Conservation (phyloP, 2,329 filamentous ascomycete species). For the Claviceps pusilla region DNA sequence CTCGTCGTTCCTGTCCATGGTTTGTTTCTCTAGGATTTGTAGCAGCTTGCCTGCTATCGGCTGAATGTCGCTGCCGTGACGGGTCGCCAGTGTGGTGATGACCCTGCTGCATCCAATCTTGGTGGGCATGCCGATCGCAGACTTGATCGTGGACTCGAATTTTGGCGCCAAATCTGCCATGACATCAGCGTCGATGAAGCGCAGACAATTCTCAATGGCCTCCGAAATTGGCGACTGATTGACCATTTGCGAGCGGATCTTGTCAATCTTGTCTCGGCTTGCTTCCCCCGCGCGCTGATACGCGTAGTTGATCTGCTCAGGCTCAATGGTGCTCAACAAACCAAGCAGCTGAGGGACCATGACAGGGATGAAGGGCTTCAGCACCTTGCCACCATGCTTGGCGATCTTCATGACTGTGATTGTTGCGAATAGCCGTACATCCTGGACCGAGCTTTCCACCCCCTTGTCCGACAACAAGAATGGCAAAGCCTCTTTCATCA, state of each 20-base stretch:
- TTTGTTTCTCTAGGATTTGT: conserved; percentile 61
- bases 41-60: conserved; percentile 65
- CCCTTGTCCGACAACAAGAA: conserved; percentile 83
- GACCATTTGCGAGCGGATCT: conserved; percentile 65
- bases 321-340: conserved; percentile 75
- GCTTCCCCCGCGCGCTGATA: conserved; percentile 81
- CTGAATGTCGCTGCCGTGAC: conserved; percentile 59
- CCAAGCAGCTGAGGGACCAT: conserved; percentile 71
- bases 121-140: conserved; percentile 76
- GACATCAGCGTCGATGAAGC: conserved; percentile 63
- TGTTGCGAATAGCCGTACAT: conserved; percentile 74
- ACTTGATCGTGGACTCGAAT: conserved; percentile 68
- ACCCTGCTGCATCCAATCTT: conserved; percentile 85
- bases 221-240: conserved; percentile 82
- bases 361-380: conserved; percentile 67
- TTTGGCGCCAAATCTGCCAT: conserved; percentile 59
- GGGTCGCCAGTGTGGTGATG: conserved; percentile 69
- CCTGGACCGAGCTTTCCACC: conserved; percentile 74
- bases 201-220: conserved; percentile 76
- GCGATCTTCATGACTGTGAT: conserved; percentile 74
- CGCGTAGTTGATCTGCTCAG: conserved; percentile 78
- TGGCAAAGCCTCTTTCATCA: conserved; percentile 76
- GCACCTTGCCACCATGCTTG: conserved; percentile 67
- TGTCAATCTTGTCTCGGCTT: conserved; percentile 80
- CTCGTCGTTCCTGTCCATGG: conserved; percentile 85